phyloP scores from a whole-genome alignment of 352 stramenopile genomes.

The Phytophthora aleatoria region DNA sequence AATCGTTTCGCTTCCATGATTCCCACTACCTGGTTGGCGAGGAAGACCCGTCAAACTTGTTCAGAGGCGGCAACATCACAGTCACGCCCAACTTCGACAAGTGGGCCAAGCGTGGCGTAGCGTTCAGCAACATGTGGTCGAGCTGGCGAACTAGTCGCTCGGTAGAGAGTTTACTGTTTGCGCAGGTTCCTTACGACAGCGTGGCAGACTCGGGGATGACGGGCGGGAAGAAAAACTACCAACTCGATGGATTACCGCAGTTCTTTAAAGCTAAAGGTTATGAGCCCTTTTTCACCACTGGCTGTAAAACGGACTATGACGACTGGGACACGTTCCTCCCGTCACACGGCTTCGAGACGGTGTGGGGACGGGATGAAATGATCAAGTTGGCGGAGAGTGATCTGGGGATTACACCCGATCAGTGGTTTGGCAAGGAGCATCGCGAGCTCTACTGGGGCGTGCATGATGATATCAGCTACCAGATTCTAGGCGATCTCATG shows the following conservation, averaged over 20 bases:
- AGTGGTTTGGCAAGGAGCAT: slow-evolving; percentile 35
- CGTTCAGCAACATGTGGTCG: slow-evolving; percentile 61
- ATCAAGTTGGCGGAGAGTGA: slow-evolving; percentile 37
- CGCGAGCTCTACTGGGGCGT: slow-evolving; percentile 44
- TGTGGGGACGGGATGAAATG: slow-evolving; percentile 43
- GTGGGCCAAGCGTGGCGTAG: slow-evolving; percentile 55
- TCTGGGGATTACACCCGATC: slow-evolving; percentile 33
- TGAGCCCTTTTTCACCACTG: slow-evolving; percentile 50
- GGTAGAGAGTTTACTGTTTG: slow-evolving; percentile 55
- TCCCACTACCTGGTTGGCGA: slow-evolving; percentile 58
- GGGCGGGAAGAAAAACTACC: slow-evolving; percentile 18
- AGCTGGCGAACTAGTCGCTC: slow-evolving; percentile 61
- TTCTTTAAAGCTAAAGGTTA: slow-evolving; percentile 55
- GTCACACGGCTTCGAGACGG: slow-evolving; percentile 51
- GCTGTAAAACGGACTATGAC: slow-evolving; percentile 49
- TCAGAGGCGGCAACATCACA: slow-evolving; percentile 33
- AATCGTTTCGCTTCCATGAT: slow-evolving; percentile 64
- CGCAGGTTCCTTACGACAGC: slow-evolving; percentile 50
- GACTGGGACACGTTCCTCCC: slow-evolving; percentile 50
- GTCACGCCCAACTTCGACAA: slow-evolving; percentile 57
- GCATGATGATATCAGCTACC: slow-evolving; percentile 57
- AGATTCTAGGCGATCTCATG: slow-evolving; percentile 52
- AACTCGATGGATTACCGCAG: slow-evolving; percentile 40
- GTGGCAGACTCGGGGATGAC: slow-evolving; percentile 21
- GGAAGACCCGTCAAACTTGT: slow-evolving; percentile 19